These are phyloP conservation scores for Raphanus raphanistrum DNA, from an alignment of 345 rosid genomes.

Conservation along the genomic window DNA sequence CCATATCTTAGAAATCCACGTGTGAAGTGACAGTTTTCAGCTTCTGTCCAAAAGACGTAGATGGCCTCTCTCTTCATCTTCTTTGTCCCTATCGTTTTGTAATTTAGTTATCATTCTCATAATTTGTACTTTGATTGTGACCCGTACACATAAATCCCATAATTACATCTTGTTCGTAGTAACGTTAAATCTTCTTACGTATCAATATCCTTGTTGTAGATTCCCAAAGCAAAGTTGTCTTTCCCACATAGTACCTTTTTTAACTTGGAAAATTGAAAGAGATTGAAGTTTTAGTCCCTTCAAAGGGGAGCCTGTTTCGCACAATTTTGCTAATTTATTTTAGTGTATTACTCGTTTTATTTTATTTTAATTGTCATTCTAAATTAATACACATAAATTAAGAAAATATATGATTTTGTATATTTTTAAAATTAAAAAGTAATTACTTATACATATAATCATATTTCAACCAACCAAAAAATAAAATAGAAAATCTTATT, in stretches of 20 bases:
- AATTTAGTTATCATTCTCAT: conserved; percentile 24
- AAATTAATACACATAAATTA: too few relatives aligned
- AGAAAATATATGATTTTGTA: too few relatives aligned
- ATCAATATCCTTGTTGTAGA: conserved; percentile 10
- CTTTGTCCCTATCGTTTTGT: conserved; percentile 22
- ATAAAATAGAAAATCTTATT: too few relatives aligned
- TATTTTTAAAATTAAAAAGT: too few relatives aligned
- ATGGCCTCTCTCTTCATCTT: conserved; percentile 21
- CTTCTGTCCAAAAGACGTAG: conserved; percentile 29
- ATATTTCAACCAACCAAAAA: too few relatives aligned
- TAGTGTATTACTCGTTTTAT: too few relatives aligned
- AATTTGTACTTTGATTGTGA: conserved; percentile 35
- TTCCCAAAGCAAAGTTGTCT: not conserved
- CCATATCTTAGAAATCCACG: conserved; percentile 40
- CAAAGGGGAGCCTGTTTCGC: not conserved
- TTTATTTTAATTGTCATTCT: too few relatives aligned
- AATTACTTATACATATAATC: too few relatives aligned
- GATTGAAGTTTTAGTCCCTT: not conserved
- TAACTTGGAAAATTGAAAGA: not conserved
- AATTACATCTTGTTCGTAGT: conserved; percentile 7
- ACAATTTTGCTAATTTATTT: not conserved
- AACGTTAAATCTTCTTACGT: conserved; percentile 23
- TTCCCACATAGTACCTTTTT: not conserved
- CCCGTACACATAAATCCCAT: conserved; percentile 29
- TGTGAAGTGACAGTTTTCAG: conserved; percentile 40